Percentiles rank a stretch among this genome's conserved stretches.
Evolutionary conservation across 2,329 filamentous ascomycete genomes (phyloP).

Genomic region (Colletotrichum plurivorum): DNA sequence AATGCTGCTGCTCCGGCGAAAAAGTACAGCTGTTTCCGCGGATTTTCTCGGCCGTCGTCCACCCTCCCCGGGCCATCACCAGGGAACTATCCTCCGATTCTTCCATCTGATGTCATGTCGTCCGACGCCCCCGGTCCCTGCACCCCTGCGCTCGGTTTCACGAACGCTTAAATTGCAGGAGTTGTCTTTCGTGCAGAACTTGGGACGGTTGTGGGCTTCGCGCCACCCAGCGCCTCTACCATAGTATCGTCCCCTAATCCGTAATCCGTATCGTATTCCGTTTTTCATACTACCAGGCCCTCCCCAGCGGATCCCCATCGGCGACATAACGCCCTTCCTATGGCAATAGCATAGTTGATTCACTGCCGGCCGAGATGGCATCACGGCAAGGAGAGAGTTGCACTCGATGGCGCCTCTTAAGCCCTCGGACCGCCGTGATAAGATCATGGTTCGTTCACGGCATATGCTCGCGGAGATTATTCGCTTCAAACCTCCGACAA

Average conservation of each 20-base stretch:
- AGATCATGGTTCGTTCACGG: constrained; percentile 1
- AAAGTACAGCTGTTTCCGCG: neutral
- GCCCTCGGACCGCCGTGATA: constrained; percentile 2
- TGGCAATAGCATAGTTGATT: constrained; percentile 2
- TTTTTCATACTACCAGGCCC: neutral
- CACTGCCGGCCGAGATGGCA: neutral
- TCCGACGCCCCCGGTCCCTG: constrained; percentile 19
- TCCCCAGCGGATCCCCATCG: neutral
- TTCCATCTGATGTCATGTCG: constrained; percentile 37
- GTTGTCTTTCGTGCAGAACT: constrained; percentile 29
- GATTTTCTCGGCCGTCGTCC: constrained; percentile 19
- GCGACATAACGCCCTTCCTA: constrained; percentile 8
- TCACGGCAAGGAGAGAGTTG: neutral
- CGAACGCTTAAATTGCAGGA: constrained; percentile 38
- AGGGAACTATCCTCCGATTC: neutral
- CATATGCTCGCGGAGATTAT: constrained; percentile 5
- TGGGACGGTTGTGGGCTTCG: constrained; percentile 32
- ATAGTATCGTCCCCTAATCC: too few relatives aligned
- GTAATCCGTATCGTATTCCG: neutral
- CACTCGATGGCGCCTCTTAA: neutral
- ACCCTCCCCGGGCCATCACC: too few relatives aligned
- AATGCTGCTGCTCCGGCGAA: neutral
- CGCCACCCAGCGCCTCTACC: neutral
- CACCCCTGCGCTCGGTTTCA: constrained; percentile 31
- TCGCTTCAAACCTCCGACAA: constrained; percentile 11